Base-by-base conservation (phyloP, 164 flowering plant species). In the Berberis vulgaris region DNA sequence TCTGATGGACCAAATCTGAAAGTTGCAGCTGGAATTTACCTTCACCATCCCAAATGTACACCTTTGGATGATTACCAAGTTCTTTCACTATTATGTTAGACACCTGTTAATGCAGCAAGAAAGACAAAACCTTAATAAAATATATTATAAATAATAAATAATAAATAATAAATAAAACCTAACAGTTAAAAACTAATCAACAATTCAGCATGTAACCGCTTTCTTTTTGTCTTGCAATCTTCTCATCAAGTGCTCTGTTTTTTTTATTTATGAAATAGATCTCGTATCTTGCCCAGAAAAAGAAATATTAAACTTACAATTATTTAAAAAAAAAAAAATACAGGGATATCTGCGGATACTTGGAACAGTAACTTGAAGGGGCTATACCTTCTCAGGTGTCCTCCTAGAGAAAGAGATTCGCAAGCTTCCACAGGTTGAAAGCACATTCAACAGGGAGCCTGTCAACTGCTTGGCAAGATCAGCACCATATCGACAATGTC, bases 1-100 rank as follows among this genome's bases (percentile, higher is more conserved):
- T 47, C 38, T 45, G 1, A 46, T 38, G 6, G 7, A 55, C 50
- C 45, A 44, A 54, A n/a, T n/a, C 10, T 44, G 41, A 41, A 63
- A 69, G 13, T 38, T 26, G 26, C 26, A 26, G 26, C 45, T 12
- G n/a, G 57, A 59, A 41, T 55, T 70, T 78, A 93, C 98, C 98
- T 86, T 84, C 77, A 59, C 97, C 89, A 75, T 85, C 69, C 97
- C 96, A 90, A 56, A 93, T 87, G 73, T 75, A 82, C 41, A 87
- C 88, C 79, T 88, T 93, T 45, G 97, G 91, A 72, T 88, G 82
- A 74, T 72, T 60, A 54, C 77, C 75, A 62, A 90, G 78, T 75
- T 87, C 88, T 71, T 78, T 82, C 66, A 73, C 44, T 54, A 93
- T 71, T n/a, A 87, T 59, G 7, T 73, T 78, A 41, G 86, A 79